These are phyloP conservation scores for Solioccasus polychromus DNA, from an alignment of 768 basidiomycete genomes.

Conservation along the genomic window DNA sequence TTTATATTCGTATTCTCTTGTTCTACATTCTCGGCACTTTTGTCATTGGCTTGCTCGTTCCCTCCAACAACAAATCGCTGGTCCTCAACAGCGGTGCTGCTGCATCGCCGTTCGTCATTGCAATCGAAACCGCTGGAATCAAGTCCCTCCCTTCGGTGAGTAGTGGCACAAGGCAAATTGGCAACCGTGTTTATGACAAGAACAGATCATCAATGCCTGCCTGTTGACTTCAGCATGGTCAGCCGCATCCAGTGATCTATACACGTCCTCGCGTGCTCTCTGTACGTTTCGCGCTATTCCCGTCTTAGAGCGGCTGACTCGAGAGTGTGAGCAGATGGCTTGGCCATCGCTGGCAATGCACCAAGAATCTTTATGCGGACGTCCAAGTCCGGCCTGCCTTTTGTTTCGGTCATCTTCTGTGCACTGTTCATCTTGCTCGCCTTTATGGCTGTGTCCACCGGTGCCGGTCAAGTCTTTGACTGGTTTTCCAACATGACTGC, in stretches of 20 bases:
- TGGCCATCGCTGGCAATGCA: constrained; percentile 77
- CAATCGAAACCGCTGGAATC: constrained; percentile 84
- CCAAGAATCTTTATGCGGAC: constrained; percentile 75
- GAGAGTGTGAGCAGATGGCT: constrained; percentile 53
- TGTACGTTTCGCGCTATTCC: constrained; percentile 46
- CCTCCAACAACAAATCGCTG: constrained; percentile 60
- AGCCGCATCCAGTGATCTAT: constrained; percentile 85
- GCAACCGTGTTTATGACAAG: constrained; percentile 3
- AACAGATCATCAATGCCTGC: constrained; percentile 76
- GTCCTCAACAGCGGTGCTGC: constrained; percentile 52
- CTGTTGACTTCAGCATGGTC: constrained; percentile 91
- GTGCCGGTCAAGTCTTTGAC: constrained; percentile 70
- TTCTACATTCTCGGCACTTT: constrained; percentile 71
- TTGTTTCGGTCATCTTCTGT: constrained; percentile 66
- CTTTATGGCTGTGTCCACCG: constrained; percentile 71
- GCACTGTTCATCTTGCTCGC: constrained; percentile 67
- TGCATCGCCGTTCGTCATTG: constrained; percentile 89
- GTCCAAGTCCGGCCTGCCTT: constrained; percentile 72
- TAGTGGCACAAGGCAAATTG: constrained; percentile 15
- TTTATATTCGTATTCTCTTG: constrained; percentile 76
- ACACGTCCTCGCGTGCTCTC: constrained; percentile 83
- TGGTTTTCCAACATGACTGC: constrained; percentile 83
- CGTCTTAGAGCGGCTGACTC: not conserved
- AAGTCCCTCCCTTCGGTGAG: constrained; percentile 73
- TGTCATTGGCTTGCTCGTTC: constrained; percentile 82